Conservation (phyloP, 1,284 basidiomycete species). For the Lentinula novae-zelandiae region DNA sequence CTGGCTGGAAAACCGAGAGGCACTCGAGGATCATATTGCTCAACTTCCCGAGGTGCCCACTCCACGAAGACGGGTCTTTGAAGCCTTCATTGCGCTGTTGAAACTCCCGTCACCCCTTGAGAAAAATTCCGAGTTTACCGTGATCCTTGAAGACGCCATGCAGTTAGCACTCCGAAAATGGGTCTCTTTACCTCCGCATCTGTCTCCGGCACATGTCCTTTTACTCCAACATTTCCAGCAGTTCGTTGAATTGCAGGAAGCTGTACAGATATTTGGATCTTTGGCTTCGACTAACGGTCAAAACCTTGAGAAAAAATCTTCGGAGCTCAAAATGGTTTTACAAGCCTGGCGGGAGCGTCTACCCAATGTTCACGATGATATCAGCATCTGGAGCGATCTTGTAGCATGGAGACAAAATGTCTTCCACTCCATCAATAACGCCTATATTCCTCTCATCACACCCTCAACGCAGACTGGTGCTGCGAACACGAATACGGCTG, state of each 20-base stretch:
- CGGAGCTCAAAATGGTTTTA: conserved; percentile 93
- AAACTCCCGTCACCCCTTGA: conserved; percentile 64
- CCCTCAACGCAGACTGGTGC: conserved; percentile 44
- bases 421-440: conserved; percentile 93
- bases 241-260: conserved; percentile 97
- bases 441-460: conserved; percentile 89
- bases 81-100: conserved; percentile 88
- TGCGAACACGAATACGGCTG: conserved; percentile 78
- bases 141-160: conserved; percentile 93
- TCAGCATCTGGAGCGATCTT: conserved; percentile 98
- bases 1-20: conserved; percentile 82
- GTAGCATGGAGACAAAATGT: conserved; percentile 97
- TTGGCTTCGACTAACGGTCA: conserved; percentile 83
- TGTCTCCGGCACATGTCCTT: conserved; percentile 92
- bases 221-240: conserved; percentile 98
- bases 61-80: conserved; percentile 92
- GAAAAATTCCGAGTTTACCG: conserved; percentile 79
- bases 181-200: conserved; percentile 82
- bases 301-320: conserved; percentile 93
- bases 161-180: conserved; percentile 96
- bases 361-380: conserved; percentile 96
- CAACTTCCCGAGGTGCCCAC: conserved; percentile 85
- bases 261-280: conserved; percentile 91
- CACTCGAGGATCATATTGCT: conserved; percentile 83
- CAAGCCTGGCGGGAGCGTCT: conserved; percentile 97